Evolutionary conservation across 768 basidiomycete genomes (phyloP), one percentile per base, ranked within the genome.

Genomic region (Boletus sp.): DNA sequence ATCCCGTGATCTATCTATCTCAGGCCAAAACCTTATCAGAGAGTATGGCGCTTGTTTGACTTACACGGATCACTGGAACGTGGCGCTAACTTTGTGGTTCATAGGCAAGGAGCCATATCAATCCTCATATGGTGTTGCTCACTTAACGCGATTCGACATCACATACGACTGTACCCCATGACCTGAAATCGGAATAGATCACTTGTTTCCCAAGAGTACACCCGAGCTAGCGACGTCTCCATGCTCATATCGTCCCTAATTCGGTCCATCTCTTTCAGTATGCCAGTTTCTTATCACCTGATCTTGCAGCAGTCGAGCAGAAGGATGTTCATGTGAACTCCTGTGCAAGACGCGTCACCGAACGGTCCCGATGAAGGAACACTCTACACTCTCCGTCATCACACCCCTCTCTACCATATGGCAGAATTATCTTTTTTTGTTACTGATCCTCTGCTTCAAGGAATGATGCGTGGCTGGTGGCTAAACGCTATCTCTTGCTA

Each of bases 321-420:
- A 18, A 8, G 29, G 39, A 6, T 36, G 33, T 33, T 37, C 56
- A 49, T 54, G 42, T 47, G 64, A 46, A 32, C 30, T 18, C 24
- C 32, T 18, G 15, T 40, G 15, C 30, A 35, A 29, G 46, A 54
- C 14, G 7, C 14, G n/a, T 47, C n/a, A 3, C 48, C 17, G 15
- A 56, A 51, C 6, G 7, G 40, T 36, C 41, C 39, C 11, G 46
- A 53, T 32, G 30, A 33, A 51, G 54, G 11, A 37, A 35, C 30
- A 8, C n/a, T 12, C 14, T 36, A 14, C 28, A 30, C 47, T 7
- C 20, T 36, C 44, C 11, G 8, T 50, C 37, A 20, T 46, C 59
- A 52, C 29, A 42, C 36, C 40, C 32, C 47, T 32, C 35, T 39
- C 17, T 47, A 46, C 45, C 61, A 52, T 39, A 48, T 56, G 61